These are phyloP conservation scores for Hymenoscyphus infarciens DNA, from an alignment of 2,329 filamentous ascomycete genomes.

Conservation along the genomic window DNA sequence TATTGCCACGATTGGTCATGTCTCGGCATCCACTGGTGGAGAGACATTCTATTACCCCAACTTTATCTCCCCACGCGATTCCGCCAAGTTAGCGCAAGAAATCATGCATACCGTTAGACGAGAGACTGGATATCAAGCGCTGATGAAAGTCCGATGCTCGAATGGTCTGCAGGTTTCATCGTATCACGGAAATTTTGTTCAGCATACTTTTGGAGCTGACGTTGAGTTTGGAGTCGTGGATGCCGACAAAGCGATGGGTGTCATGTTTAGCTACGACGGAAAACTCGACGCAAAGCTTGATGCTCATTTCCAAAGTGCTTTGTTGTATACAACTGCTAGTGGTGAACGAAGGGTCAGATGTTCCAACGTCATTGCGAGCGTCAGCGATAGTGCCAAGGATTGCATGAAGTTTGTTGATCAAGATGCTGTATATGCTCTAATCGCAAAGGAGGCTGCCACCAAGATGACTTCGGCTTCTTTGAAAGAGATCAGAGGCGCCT, in stretches of 20 bases:
- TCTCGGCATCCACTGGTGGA: constrained; percentile 84
- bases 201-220: constrained; percentile 92
- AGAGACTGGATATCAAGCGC: constrained; percentile 89
- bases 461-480: constrained; percentile 71
- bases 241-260: constrained; percentile 86
- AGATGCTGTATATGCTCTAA: constrained; percentile 81
- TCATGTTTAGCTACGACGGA: constrained; percentile 92
- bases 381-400: constrained; percentile 80
- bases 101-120: constrained; percentile 81
- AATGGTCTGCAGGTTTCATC: constrained; percentile 89
- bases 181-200: constrained; percentile 96
- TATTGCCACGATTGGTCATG: constrained; percentile 84
- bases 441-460: constrained; percentile 92
- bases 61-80: constrained; percentile 83
- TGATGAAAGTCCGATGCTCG: constrained; percentile 98
- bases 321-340: constrained; percentile 88
- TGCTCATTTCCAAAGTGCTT: constrained; percentile 92
- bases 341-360: constrained; percentile 90
- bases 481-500: constrained; percentile 77
- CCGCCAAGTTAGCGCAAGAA: constrained; percentile 78
- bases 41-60: constrained; percentile 98
- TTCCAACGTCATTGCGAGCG: constrained; percentile 87
- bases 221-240: constrained; percentile 91
- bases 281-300: constrained; percentile 97
- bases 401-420: constrained; percentile 93